Conservation (phyloP, 1,139 yeast genomes). For the Casaregolazyma suthepensis region DNA sequence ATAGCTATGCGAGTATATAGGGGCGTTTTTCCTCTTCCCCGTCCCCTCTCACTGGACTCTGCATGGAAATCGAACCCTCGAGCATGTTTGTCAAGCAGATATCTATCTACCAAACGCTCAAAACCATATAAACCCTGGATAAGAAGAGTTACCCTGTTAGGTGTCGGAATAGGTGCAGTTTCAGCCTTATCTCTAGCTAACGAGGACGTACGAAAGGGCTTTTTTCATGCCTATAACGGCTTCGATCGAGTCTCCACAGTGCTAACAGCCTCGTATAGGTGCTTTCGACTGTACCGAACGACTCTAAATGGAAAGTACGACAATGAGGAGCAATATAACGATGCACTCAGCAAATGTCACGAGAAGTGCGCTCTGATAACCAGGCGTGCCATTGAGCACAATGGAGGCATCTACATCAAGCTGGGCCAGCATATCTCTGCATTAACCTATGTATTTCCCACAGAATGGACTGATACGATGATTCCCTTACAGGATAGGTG, state of each 20-base stretch:
- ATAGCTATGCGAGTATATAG: neutral
- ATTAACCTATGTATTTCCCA: conserved; percentile 81
- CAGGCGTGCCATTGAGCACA: conserved; percentile 66
- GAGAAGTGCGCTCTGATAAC: conserved; percentile 73
- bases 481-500: conserved; percentile 87
- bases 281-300: conserved; percentile 44
- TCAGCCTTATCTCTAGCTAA: conserved; percentile 33
- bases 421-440: conserved; percentile 93
- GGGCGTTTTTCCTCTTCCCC: neutral
- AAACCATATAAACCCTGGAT: neutral
- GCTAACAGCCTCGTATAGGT: conserved; percentile 28
- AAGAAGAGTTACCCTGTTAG: neutral
- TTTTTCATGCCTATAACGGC: conserved; percentile 26
- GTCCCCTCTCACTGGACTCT: neutral
- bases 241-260: conserved; percentile 30
- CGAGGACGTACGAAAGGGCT: conserved; percentile 35
- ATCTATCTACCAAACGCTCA: neutral
- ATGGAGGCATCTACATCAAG: conserved; percentile 91
- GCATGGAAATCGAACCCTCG: neutral
- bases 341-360: conserved; percentile 61
- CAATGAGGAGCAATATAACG: conserved; percentile 43
- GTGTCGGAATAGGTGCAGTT: conserved; percentile 10
- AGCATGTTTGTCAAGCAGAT: neutral
- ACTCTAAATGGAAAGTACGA: conserved; percentile 45
- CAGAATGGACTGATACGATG: conserved; percentile 95